Evolutionary conservation across 225 moss, liverwort and hornwort genomes (phyloP), one percentile per base, ranked within the genome.

Genomic region (Polytrichum commune): DNA sequence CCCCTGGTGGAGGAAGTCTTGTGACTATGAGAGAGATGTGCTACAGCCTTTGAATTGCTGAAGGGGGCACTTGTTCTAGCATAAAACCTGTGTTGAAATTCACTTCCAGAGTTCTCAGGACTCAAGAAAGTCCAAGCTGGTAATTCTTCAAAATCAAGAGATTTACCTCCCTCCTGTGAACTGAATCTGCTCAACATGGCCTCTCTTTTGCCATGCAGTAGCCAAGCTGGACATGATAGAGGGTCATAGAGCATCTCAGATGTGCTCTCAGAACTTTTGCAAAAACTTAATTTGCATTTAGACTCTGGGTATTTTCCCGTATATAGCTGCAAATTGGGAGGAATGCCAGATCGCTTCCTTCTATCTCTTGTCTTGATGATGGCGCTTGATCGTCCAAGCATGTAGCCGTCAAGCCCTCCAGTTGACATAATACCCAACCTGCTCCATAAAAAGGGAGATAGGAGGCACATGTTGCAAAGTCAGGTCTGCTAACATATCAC

Each of bases 371-470:
- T 77, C 55, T 56, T 70, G n/a, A 86, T 69, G 56, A 78, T 54
- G 65, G 90, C 72, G 30, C 77, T 78, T 55, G 88, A 71, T 65
- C 87, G 78, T 72, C 88, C 94, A 55, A 87, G 67, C 35, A 83
- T 54, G 69, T 80, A 90, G 58, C 92, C 92, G 55, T 75, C 75
- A 27, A 90, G 76, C 29, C 90, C 92, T 67, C 80, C 77, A 32
- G 87, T 74, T 24, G 94, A 86, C 89, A 89, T 81, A 28, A 90
- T 82, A 27, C 92, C 90, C 27, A 90, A 67, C 33, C 92, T 92
- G 87, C 53, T 35, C 58, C 61, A 82, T 7, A 27, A 54, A 73
- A 75, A 20, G 35, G n/a, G n/a, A n/a, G 8, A n/a, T 25, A 60
- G 60, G 60, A 16, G 19, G 19, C 25, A 55, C 22, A 68, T 26